Base-by-base conservation (phyloP, 768 basidiomycete species). In the Auricularia sp. region DNA sequence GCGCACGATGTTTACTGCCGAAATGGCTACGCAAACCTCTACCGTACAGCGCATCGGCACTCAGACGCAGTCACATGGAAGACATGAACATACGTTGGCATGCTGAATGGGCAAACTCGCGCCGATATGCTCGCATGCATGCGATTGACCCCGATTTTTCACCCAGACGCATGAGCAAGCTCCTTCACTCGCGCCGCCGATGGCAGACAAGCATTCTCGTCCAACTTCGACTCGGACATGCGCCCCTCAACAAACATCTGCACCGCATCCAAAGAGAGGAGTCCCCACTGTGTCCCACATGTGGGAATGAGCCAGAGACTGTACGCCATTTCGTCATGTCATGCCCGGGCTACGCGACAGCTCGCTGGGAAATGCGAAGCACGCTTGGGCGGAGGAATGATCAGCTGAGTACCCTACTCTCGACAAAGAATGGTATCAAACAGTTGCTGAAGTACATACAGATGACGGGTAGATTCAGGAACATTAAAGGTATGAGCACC, bases 221-320 rank as follows among this genome's bases (percentile, higher is more conserved):
- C 18, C 63, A 64, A 42, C 33, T 64, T 4, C 63, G 63, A 10
- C 33, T 58, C 8, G 39, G 56, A 5, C 63, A 64, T 33, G 56
- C 56, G 35, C 34, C 35, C 3, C 56, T 64, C 23, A 60, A 64
- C 56, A 21, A 60, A 12, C 63, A 64, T 33, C 63, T 64, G 3
- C 34, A 34, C 29, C 23, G n/a, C 14, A 64, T 64, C 4, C 42
- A 51, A 16, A 3, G 33, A 6, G 63, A 8, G 5, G 63, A 64
- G 58, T n/a, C 16, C 56, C 23, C 63, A n/a, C 12, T 14, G 7
- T 64, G 63, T 51, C 63, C 63, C n/a, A 5, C 47, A 8, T 64
- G 63, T 33, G 43, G 43, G 29, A 29, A 29, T 29, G 29, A 29
- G 29, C 29, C 29, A 29, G 29, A 29, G 29, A 29, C 29, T n/a